Evolutionary conservation across 495 filamentous ascomycete genomes (phyloP).

Genomic region (Copromyces sp.): DNA sequence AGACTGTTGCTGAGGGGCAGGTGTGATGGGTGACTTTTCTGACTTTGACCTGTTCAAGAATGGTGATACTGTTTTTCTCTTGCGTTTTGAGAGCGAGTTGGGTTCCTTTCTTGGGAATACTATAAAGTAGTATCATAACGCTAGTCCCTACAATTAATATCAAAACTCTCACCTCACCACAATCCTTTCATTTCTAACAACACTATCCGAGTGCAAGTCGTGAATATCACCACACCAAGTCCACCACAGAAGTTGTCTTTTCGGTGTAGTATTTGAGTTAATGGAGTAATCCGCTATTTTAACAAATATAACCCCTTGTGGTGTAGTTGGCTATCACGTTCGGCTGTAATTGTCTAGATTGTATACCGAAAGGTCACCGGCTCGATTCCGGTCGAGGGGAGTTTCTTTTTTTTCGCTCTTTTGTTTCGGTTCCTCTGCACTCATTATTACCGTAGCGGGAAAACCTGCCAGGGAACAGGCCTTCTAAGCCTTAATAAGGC

Average conservation of each 20-base stretch:
- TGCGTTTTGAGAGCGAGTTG: neutral
- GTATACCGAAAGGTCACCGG: no score
- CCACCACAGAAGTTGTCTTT: neutral
- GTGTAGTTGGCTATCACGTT: neutral
- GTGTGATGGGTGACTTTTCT: neutral
- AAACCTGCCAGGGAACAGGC: no score
- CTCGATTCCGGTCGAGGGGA: neutral
- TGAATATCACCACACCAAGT: neutral
- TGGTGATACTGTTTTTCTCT: neutral
- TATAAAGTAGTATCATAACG: no score
- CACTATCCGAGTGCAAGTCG: neutral
- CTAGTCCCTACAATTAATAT: neutral
- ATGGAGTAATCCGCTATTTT: no score
- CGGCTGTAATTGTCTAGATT: no score
- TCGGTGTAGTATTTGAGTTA: neutral
- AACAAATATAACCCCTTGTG: neutral
- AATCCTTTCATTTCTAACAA: neutral
- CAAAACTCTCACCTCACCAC: neutral
- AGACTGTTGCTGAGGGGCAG: constrained; percentile 1
- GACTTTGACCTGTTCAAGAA: neutral
- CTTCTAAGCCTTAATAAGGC: no score
- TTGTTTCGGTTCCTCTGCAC: no score
- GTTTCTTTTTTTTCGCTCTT: no score
- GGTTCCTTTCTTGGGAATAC: neutral
- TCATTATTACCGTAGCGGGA: no score